phyloP scores from a whole-genome alignment of 2,329 filamentous ascomycete species.

The Lachnellula arida region DNA sequence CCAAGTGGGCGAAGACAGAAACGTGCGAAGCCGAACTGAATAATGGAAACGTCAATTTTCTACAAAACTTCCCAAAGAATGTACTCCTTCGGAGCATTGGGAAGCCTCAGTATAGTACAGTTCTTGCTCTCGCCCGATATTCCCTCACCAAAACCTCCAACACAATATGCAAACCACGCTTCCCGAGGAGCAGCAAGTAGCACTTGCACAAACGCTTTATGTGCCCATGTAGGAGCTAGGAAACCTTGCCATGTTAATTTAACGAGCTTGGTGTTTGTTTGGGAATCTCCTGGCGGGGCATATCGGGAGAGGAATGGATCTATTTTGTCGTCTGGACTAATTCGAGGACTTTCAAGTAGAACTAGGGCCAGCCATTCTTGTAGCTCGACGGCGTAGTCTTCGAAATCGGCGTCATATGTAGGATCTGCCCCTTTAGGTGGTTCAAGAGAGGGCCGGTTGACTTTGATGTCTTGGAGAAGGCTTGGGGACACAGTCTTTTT shows the following conservation, averaged over 20 bases:
- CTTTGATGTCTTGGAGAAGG: slow-evolving; percentile 28
- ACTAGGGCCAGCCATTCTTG: slow-evolving; percentile 75
- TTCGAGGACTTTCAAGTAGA: slow-evolving; percentile 59
- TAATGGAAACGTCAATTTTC: slow-evolving; percentile 35
- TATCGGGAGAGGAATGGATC: slow-evolving; percentile 70
- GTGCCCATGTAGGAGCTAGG: slow-evolving; percentile 49
- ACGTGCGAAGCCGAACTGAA: slow-evolving; percentile 56
- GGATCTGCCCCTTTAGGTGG: slow-evolving; percentile 28
- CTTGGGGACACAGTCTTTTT: slow-evolving; percentile 36
- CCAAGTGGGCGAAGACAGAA: slow-evolving; percentile 60
- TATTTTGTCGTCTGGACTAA: slow-evolving; percentile 52
- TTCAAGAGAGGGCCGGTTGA: slow-evolving; percentile 26
- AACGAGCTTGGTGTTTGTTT: slow-evolving; percentile 34
- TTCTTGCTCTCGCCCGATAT: slow-evolving; percentile 44
- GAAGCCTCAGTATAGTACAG: slow-evolving; percentile 50
- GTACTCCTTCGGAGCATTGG: slow-evolving; percentile 47
- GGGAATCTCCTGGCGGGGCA: slow-evolving; percentile 41
- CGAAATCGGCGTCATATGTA: slow-evolving; percentile 46
- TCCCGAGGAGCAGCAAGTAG: slow-evolving; percentile 41
- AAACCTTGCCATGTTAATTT: slow-evolving; percentile 58
- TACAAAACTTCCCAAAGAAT: slow-evolving; percentile 53
- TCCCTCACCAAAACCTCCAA: slow-evolving; percentile 46
- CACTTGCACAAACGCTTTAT: slow-evolving; percentile 41
- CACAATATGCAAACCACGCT: slow-evolving; percentile 53
- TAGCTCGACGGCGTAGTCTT: slow-evolving; percentile 57